Percentiles rank a stretch among this genome's conserved stretches.
Conservation (phyloP, 345 rosid genomes). For the Draba incana region DNA sequence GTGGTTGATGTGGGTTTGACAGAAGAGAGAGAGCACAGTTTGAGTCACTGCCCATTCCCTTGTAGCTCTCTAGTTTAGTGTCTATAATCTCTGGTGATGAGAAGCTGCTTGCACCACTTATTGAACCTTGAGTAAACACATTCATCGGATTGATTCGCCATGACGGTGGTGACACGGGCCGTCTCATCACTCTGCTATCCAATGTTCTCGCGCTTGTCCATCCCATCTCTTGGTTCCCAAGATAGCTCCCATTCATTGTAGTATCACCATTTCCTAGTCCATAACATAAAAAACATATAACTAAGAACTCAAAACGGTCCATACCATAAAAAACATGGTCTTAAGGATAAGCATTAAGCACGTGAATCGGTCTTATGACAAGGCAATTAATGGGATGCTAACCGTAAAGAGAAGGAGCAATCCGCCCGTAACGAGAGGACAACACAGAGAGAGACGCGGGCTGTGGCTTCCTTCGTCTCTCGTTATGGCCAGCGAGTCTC, state of each 20-base stretch:
- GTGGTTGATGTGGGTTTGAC: conserved; percentile 86
- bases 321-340: no score
- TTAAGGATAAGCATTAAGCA: not conserved
- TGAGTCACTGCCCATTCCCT: conserved; percentile 61
- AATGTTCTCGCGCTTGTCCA: conserved; percentile 53
- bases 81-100: conserved; percentile 55
- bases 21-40: conserved; percentile 99
- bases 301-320: no score
- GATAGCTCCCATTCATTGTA: conserved; percentile 40
- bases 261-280: conserved; percentile 32
- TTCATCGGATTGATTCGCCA: conserved; percentile 49
- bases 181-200: conserved; percentile 58
- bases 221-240: conserved; percentile 33
- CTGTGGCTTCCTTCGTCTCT: conserved; percentile 92
- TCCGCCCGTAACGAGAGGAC: conserved; percentile 57
- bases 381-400: conserved; percentile 22
- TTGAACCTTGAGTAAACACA: conserved; percentile 55
- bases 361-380: not conserved
- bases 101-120: conserved; percentile 50
- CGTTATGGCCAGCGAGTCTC: conserved; percentile 94
- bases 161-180: conserved; percentile 48
- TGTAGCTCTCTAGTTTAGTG: conserved; percentile 61
- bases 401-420: conserved; percentile 66
- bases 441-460: conserved; percentile 55
- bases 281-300: not conserved